Percentiles rank a stretch among this genome's conserved stretches.
These are phyloP conservation scores for Phaffomyces opuntiae DNA, from an alignment of 805 yeast species.

Conservation along the genomic window DNA sequence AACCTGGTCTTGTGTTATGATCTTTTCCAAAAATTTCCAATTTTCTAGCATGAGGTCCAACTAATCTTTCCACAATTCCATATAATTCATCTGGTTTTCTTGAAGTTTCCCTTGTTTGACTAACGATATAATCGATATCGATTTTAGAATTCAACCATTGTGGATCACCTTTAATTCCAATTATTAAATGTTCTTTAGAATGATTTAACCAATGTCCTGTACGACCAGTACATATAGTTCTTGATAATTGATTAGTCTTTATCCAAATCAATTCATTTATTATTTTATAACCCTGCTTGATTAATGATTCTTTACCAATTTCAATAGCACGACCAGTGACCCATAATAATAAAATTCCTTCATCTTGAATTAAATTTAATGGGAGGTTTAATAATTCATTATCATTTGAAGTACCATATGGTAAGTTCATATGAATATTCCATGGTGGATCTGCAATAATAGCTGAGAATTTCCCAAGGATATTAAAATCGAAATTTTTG, in stretches of 20 bases:
- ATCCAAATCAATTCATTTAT: conserved; percentile 85
- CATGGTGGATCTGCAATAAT: conserved; percentile 85
- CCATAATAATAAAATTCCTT: conserved; percentile 83
- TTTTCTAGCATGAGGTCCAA: conserved; percentile 69
- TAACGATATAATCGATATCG: conserved; percentile 73
- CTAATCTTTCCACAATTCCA: conserved; percentile 78
- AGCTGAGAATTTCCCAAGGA: conserved; percentile 75
- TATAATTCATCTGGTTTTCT: conserved; percentile 89
- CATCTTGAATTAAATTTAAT: conserved; percentile 65
- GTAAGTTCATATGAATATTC: conserved; percentile 88
- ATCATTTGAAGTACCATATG: conserved; percentile 74
- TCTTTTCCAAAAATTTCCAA: conserved; percentile 86
- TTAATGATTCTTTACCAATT: conserved; percentile 69
- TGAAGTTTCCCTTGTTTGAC: conserved; percentile 81
- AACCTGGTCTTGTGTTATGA: conserved; percentile 81
- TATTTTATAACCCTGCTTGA: conserved; percentile 76
- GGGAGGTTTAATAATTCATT: conserved; percentile 63
- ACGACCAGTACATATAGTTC: conserved; percentile 91
- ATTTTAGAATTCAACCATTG: conserved; percentile 58
- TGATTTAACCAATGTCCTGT: conserved; percentile 98
- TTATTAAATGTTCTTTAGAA: conserved; percentile 82
- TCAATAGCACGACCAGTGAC: conserved; percentile 94
- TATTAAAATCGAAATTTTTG: conserved; percentile 57
- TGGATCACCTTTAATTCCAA: conserved; percentile 80
- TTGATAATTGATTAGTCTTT: conserved; percentile 77